Percentiles rank a stretch among this genome's conserved stretches.
phyloP scores from a whole-genome alignment of 257 asterid genomes.

The Solanum microdontum region DNA sequence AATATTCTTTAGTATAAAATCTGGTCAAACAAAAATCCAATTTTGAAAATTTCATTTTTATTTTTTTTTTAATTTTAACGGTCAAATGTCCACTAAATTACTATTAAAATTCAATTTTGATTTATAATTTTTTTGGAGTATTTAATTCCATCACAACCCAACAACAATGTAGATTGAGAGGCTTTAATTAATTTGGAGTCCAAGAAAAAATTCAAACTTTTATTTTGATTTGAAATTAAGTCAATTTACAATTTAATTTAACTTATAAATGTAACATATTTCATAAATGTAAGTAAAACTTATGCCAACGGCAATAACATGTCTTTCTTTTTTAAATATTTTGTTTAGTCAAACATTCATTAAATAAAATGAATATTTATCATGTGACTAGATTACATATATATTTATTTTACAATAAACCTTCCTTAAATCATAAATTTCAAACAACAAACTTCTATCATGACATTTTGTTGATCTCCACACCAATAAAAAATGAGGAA shows the following conservation, averaged over 20 bases:
- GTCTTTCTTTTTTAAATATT: background rate
- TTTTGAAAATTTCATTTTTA: no score
- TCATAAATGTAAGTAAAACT: background rate
- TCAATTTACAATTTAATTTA: background rate
- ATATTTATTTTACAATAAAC: background rate
- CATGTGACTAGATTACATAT: background rate
- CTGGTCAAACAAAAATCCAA: no score
- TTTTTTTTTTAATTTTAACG: no score
- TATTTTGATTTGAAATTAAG: no score
- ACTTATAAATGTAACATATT: background rate
- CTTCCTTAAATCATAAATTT: background rate
- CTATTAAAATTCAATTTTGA: background rate
- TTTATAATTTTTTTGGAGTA: background rate
- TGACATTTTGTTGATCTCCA: background rate
- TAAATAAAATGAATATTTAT: background rate
- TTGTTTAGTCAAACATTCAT: background rate
- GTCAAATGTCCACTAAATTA: background rate
- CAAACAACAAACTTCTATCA: background rate
- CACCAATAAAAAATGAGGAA: background rate
- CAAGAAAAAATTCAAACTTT: background rate
- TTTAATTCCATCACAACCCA: background rate
- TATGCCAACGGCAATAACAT: background rate
- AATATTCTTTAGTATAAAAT: background rate
- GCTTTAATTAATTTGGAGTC: background rate
- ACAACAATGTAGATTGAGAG: background rate